Conservation (phyloP, 2,329 filamentous ascomycete genomes). For the Stemphylium vesicarium region DNA sequence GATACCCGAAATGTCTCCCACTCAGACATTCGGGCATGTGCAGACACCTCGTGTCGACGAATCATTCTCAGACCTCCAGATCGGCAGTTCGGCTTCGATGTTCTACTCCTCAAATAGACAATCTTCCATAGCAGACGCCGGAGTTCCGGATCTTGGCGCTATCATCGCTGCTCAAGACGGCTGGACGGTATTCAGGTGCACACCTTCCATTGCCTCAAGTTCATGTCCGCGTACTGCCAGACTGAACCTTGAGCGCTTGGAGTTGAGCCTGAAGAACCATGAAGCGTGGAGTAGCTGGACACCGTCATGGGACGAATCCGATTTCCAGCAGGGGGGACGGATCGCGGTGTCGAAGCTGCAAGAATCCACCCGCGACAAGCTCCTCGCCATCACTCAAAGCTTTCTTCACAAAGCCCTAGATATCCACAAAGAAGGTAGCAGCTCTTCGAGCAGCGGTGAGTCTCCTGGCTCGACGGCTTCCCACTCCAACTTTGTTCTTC, state of each 20-base stretch:
- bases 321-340: slow-evolving; percentile 55
- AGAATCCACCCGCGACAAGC: slow-evolving; percentile 68
- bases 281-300: slow-evolving; percentile 60
- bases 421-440: slow-evolving; percentile 64
- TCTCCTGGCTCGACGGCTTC: slow-evolving; percentile 56
- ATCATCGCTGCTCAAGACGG: slow-evolving; percentile 59
- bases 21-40: slow-evolving; percentile 48
- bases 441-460: slow-evolving; percentile 51
- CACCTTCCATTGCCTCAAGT: slow-evolving; percentile 55
- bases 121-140: slow-evolving; percentile 47
- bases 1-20: slow-evolving; percentile 52
- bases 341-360: slow-evolving; percentile 57
- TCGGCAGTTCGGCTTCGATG: slow-evolving; percentile 51
- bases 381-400: slow-evolving; percentile 73
- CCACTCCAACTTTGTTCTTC: slow-evolving; percentile 67
- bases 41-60: slow-evolving; percentile 57
- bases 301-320: slow-evolving; percentile 57
- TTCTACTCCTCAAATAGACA: slow-evolving; percentile 51
- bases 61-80: slow-evolving; percentile 55
- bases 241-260: slow-evolving; percentile 59
- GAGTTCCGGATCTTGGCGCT: slow-evolving; percentile 53
- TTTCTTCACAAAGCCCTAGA: slow-evolving; percentile 75
- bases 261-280: slow-evolving; percentile 59
- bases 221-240: slow-evolving; percentile 59
- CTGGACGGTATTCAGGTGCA: slow-evolving; percentile 61